phyloP scores from a whole-genome alignment of 768 basidiomycete species.

The Panellus pusillus region DNA sequence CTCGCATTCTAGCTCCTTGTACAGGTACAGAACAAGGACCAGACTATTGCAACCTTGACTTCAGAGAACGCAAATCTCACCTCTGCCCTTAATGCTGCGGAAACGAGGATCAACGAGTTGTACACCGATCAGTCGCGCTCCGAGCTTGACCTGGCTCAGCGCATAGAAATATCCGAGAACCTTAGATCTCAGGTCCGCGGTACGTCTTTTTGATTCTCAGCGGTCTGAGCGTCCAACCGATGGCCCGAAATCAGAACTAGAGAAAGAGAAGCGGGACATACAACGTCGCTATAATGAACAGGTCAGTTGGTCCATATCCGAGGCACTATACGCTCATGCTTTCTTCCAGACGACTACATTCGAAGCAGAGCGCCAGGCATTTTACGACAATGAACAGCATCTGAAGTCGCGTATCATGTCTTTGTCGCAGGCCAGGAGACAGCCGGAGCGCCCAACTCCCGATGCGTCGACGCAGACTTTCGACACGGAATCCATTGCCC shows the following conservation, averaged over 20 bases:
- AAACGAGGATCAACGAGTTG: constrained; percentile 73
- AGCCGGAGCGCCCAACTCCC: constrained; percentile 34
- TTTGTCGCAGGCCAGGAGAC: constrained; percentile 65
- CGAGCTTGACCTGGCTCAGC: constrained; percentile 79
- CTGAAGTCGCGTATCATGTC: constrained; percentile 89
- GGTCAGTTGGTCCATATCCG: constrained; percentile 40
- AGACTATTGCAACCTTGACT: constrained; percentile 58
- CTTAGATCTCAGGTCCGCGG: constrained; percentile 74
- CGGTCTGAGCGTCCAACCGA: too few species aligned
- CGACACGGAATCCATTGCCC: constrained; percentile 41
- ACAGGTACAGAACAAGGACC: constrained; percentile 77
- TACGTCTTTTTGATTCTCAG: too few species aligned
- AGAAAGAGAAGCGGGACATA: constrained; percentile 84
- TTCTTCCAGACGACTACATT: constrained; percentile 72
- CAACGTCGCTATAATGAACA: constrained; percentile 88
- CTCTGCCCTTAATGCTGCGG: constrained; percentile 66
- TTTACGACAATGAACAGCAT: constrained; percentile 93
- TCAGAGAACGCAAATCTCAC: constrained; percentile 65
- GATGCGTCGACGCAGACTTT: constrained; percentile 30
- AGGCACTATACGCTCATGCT: constrained; percentile 16
- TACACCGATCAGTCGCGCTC: constrained; percentile 80
- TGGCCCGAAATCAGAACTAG: constrained; percentile 43
- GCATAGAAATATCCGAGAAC: constrained; percentile 82
- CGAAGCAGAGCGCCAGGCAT: constrained; percentile 88
- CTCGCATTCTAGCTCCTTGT: constrained; percentile 58